These are phyloP conservation scores for Mixia osmundae DNA, from an alignment of 1,284 basidiomycete genomes.

Conservation along the genomic window DNA sequence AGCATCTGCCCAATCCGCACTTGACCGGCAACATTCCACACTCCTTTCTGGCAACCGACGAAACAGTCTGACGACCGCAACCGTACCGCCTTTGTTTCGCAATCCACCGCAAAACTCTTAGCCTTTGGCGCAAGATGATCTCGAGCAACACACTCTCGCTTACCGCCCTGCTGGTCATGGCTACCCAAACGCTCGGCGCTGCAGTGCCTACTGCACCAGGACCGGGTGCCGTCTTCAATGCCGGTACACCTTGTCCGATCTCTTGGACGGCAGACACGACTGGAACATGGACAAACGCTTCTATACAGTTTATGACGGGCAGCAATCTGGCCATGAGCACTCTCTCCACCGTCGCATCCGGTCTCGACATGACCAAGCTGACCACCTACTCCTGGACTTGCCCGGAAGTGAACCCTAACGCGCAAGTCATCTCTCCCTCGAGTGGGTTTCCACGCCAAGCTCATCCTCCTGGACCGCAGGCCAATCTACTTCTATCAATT, in stretches of 20 bases:
- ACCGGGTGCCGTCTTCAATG: constrained; percentile 15
- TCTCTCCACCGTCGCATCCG: constrained; percentile 7
- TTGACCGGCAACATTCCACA: no score
- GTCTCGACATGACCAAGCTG: constrained; percentile 11
- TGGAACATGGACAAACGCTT: constrained; percentile 21
- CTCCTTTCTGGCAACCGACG: no score
- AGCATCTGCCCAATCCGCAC: no score
- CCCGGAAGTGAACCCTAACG: constrained; percentile 44
- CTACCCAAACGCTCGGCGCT: no score
- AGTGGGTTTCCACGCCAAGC: background rate
- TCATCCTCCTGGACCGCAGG: background rate
- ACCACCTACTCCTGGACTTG: constrained; percentile 39
- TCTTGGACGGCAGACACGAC: constrained; percentile 22
- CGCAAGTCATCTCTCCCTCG: constrained; percentile 44
- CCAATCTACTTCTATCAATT: constrained; percentile 19
- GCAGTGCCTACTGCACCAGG: constrained; percentile 4
- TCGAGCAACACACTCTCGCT: no score
- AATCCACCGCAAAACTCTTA: no score
- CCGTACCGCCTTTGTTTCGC: no score
- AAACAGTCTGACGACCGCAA: no score
- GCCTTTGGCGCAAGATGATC: no score
- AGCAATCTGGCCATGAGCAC: constrained; percentile 40
- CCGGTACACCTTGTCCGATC: constrained; percentile 19
- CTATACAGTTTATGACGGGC: constrained; percentile 56
- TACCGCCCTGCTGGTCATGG: no score